Conservation (phyloP, 2,329 filamentous ascomycete species). For the Zymoseptoria crescenta region DNA sequence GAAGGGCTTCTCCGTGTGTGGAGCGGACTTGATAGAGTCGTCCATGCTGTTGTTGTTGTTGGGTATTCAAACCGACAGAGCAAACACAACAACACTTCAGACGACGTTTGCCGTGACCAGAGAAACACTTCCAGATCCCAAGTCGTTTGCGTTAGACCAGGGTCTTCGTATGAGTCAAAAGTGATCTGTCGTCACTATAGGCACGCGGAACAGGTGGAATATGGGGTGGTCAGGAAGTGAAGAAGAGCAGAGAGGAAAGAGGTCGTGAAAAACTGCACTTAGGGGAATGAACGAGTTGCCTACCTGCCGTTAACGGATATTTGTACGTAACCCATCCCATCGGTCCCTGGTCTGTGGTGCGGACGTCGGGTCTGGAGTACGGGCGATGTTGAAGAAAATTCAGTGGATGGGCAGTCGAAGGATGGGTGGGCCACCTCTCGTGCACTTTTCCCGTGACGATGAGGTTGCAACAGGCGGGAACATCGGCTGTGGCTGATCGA, state of each 20-base stretch:
- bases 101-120: background rate
- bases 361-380: background rate
- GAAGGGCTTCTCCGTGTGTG: background rate
- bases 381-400: background rate
- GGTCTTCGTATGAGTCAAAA: background rate
- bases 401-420: background rate
- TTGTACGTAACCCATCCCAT: background rate
- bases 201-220: background rate
- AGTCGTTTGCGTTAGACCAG: background rate
- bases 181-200: background rate
- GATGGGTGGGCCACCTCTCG: background rate
- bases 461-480: background rate
- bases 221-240: background rate
- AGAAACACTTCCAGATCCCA: background rate
- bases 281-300: background rate
- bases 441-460: background rate
- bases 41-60: background rate
- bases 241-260: background rate
- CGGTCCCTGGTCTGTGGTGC: background rate
- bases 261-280: constrained; percentile 1
- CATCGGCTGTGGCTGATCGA: too few species aligned
- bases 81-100: background rate
- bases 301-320: constrained; percentile 1
- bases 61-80: background rate
- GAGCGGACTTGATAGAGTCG: background rate